Evolutionary conservation across 2,329 filamentous ascomycete species (phyloP).

Genomic region (Alternaria sp.): DNA sequence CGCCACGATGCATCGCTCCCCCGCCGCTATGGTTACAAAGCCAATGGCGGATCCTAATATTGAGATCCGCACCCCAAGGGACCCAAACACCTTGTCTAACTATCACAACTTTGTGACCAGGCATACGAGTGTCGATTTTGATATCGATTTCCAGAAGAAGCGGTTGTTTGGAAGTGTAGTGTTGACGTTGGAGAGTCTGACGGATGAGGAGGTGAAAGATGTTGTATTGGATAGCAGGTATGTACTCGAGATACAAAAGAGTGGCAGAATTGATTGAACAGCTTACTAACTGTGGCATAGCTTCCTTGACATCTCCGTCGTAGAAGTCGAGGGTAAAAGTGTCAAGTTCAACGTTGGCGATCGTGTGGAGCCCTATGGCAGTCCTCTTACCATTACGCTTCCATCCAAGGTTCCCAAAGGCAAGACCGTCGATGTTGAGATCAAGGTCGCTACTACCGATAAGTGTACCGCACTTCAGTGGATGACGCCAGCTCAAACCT

Average conservation of each 20-base stretch:
- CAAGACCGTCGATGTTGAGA: conserved; percentile 58
- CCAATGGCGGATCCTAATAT: conserved; percentile 49
- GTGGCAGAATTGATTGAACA: neutral
- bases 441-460: conserved; percentile 76
- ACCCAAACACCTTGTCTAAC: conserved; percentile 91
- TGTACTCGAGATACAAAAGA: neutral
- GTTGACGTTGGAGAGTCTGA: conserved; percentile 79
- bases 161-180: conserved; percentile 78
- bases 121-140: conserved; percentile 82
- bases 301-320: conserved; percentile 74
- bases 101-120: conserved; percentile 86
- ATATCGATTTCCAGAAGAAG: conserved; percentile 83
- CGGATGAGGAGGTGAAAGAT: conserved; percentile 74
- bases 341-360: conserved; percentile 75
- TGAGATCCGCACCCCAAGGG: conserved; percentile 63
- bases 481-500: conserved; percentile 91
- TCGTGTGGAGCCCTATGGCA: conserved; percentile 76
- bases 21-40: conserved; percentile 46
- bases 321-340: conserved; percentile 72
- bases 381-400: conserved; percentile 70
- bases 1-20: conserved; percentile 32
- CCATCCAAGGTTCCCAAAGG: conserved; percentile 57
- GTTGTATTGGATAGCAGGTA: conserved; percentile 85
- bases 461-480: conserved; percentile 94
- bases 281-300: conserved; percentile 46